Conservation (phyloP, 768 basidiomycete species). For the Naganishia antarctica region DNA sequence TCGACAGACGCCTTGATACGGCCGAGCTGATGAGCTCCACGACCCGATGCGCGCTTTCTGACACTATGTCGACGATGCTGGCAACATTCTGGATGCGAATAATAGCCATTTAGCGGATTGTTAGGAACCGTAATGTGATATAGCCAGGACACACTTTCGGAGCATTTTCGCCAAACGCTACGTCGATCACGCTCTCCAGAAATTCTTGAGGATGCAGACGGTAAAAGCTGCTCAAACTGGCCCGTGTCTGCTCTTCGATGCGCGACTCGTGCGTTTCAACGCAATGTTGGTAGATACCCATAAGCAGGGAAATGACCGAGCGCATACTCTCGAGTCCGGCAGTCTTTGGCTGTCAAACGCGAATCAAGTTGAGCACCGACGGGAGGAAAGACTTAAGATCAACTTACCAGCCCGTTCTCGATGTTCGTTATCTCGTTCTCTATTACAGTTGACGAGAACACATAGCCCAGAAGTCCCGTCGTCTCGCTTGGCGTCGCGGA, state of each 20-base stretch:
- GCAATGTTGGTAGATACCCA: background rate
- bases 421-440: conserved; percentile 11
- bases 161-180: conserved; percentile 23
- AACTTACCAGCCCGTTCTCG: conserved; percentile 12
- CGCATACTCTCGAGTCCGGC: conserved; percentile 15
- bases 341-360: background rate
- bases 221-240: conserved; percentile 2
- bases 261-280: background rate
- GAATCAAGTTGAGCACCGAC: background rate
- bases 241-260: conserved; percentile 1
- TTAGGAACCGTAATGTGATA: too few relatives aligned
- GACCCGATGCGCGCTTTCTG: conserved; percentile 4
- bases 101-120: too few relatives aligned
- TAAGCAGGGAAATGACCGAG: conserved; percentile 11
- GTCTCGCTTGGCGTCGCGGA: background rate
- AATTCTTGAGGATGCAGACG: conserved; percentile 14
- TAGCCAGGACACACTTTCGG: background rate
- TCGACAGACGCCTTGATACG: conserved; percentile 1
- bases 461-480: conserved; percentile 2
- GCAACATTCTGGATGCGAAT: background rate
- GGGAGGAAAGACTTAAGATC: too few relatives aligned
- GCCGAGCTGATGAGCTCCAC: conserved; percentile 12
- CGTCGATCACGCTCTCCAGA: conserved; percentile 8
- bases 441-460: background rate
- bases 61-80: conserved; percentile 31